Conservation (phyloP, 345 rosid species). For the Euclidium syriacum region DNA sequence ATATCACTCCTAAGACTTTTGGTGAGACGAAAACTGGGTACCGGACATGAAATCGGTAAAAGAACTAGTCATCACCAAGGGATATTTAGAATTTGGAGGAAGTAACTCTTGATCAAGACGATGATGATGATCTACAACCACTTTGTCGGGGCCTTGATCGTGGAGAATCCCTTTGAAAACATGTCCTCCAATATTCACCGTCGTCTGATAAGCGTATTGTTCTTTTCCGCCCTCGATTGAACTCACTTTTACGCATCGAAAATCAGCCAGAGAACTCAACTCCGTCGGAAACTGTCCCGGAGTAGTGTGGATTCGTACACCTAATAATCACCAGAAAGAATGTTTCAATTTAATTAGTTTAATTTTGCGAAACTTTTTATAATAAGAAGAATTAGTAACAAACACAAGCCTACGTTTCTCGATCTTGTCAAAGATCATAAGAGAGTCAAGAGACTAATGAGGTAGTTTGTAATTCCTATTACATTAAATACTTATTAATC, state of each 20-base stretch:
- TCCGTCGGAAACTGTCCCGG: conserved; percentile 45
- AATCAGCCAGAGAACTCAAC: conserved; percentile 38
- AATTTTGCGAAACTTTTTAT: too few species aligned
- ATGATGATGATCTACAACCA: conserved; percentile 19
- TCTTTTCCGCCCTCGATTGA: conserved; percentile 38
- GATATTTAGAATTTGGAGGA: conserved; percentile 38
- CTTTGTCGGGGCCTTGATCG: conserved; percentile 47
- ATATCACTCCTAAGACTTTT: conserved; percentile 32
- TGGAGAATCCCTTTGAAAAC: conserved; percentile 60
- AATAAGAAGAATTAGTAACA: not conserved
- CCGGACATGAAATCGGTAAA: conserved; percentile 49
- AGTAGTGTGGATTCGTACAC: conserved; percentile 32
- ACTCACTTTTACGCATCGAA: conserved; percentile 49
- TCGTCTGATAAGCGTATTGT: conserved; percentile 39
- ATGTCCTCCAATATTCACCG: conserved; percentile 51
- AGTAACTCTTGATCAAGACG: conserved; percentile 27
- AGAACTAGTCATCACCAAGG: conserved; percentile 24
- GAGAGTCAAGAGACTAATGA: not conserved
- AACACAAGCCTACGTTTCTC: not conserved
- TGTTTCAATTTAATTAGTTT: not conserved
- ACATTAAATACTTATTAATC: not conserved
- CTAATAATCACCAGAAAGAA: conserved; percentile 23
- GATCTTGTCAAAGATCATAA: not conserved
- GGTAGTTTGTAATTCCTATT: not conserved
- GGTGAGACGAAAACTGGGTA: conserved; percentile 41